A percentile compares a stretch with the other conserved stretches of the same genome.
Evolutionary conservation across 2,329 filamentous ascomycete species (phyloP).

Genomic region (Rhynchosporium agropyri): DNA sequence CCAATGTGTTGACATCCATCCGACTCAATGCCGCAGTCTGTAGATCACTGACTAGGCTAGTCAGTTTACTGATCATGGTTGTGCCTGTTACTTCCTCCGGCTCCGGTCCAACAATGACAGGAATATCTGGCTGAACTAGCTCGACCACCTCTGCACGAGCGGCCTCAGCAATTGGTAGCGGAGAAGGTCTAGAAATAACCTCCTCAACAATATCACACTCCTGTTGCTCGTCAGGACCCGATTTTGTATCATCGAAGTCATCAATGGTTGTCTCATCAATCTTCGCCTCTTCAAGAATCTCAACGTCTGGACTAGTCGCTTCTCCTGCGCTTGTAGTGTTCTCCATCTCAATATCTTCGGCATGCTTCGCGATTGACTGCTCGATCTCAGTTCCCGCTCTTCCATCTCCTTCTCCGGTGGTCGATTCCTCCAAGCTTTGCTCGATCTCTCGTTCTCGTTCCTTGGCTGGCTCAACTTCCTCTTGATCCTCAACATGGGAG

Average conservation of each 20-base stretch:
- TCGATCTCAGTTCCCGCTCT: background rate
- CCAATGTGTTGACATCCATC: constrained; percentile 69
- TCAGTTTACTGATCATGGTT: constrained; percentile 57
- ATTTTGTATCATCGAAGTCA: background rate
- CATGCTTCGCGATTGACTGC: constrained; percentile 7
- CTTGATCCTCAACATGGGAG: background rate
- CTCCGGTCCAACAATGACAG: background rate
- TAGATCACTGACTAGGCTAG: constrained; percentile 61
- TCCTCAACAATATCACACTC: constrained; percentile 6
- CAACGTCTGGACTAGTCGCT: constrained; percentile 11
- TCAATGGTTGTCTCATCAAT: constrained; percentile 19
- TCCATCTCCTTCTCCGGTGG: background rate
- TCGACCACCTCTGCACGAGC: background rate
- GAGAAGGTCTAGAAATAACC: constrained; percentile 9
- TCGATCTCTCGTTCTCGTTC: background rate
- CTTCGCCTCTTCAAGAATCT: constrained; percentile 25
- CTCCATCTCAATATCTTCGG: background rate
- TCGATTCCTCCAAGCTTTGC: constrained; percentile 2
- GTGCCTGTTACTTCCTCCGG: constrained; percentile 32
- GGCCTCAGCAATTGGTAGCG: background rate
- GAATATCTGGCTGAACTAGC: background rate
- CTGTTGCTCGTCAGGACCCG: background rate
- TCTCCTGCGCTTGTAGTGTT: background rate
- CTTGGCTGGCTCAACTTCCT: background rate
- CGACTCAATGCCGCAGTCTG: constrained; percentile 61